Percentiles rank a stretch among this genome's conserved stretches.
These are phyloP conservation scores for Alternaria rosae DNA, from an alignment of 2,329 filamentous ascomycete species.

Conservation along the genomic window DNA sequence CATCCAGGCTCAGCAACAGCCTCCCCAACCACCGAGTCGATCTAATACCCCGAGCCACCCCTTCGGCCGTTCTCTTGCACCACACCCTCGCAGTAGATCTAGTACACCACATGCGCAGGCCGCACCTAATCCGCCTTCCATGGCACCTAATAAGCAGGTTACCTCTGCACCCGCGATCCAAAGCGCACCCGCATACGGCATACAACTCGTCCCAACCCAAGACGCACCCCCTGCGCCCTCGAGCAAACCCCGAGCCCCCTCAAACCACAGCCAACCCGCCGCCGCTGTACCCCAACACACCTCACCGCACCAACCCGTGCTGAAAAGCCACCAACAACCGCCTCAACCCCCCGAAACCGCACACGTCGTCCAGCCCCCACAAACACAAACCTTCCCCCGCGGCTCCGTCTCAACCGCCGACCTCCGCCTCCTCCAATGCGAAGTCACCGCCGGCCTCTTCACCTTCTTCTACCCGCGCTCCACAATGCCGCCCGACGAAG, in stretches of 20 bases:
- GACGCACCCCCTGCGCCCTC: slow-evolving; percentile 15
- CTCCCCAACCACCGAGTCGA: slow-evolving; percentile 30
- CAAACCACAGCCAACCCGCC: slow-evolving; percentile 12
- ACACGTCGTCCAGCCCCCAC: slow-evolving; percentile 9
- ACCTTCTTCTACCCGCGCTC: slow-evolving; percentile 41
- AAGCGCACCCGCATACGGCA: slow-evolving; percentile 25
- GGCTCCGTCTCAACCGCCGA: slow-evolving; percentile 20
- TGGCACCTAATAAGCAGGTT: slow-evolving; percentile 18
- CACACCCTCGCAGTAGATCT: slow-evolving; percentile 38
- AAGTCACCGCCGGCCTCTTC: slow-evolving; percentile 41
- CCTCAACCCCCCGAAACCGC: slow-evolving; percentile 18
- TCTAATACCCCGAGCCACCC: slow-evolving; percentile 33
- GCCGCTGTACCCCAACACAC: slow-evolving; percentile 16
- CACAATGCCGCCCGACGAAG: slow-evolving; percentile 33
- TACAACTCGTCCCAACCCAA: slow-evolving; percentile 27
- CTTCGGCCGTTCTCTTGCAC: slow-evolving; percentile 33
- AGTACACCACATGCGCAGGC: slow-evolving; percentile 37
- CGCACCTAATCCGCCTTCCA: slow-evolving; percentile 23
- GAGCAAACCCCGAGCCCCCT: slow-evolving; percentile 11
- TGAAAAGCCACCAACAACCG: slow-evolving; percentile 33
- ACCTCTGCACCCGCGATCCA: slow-evolving; percentile 22
- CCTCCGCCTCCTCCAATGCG: slow-evolving; percentile 40
- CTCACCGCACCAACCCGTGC: slow-evolving; percentile 22
- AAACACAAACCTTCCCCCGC: slow-evolving; percentile 4
- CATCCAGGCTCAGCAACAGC: slow-evolving; percentile 25